These are phyloP conservation scores for Glycine soja DNA, from an alignment of 306 rosid genomes.

Conservation along the genomic window DNA sequence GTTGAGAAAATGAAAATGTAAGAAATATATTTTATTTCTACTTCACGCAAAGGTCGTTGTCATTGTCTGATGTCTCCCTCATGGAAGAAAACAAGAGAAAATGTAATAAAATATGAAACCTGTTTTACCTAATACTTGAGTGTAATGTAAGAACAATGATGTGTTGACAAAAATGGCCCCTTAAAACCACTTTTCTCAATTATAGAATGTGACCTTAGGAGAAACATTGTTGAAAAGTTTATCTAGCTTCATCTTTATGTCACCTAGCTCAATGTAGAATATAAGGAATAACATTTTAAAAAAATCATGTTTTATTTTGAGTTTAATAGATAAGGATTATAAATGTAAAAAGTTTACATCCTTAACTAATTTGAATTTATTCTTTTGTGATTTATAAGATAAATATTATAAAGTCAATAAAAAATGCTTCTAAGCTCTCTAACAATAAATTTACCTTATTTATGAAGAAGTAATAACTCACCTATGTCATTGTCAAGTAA, in stretches of 20 bases:
- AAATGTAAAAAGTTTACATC: neutral
- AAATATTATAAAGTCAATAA: no score
- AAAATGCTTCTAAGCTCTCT: no score
- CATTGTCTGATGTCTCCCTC: slow-evolving; percentile 40
- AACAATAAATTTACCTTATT: no score
- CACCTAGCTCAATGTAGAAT: slow-evolving; percentile 26
- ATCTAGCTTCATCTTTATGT: slow-evolving; percentile 40
- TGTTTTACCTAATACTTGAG: slow-evolving; percentile 51
- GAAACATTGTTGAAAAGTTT: slow-evolving; percentile 35
- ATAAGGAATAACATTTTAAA: neutral
- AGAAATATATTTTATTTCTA: slow-evolving; percentile 46
- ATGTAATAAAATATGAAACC: slow-evolving; percentile 39
- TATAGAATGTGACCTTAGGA: slow-evolving; percentile 22
- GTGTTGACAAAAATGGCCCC: slow-evolving; percentile 52
- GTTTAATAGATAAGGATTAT: neutral
- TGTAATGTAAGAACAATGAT: slow-evolving; percentile 44
- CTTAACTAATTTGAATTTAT: no score
- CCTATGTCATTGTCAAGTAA: no score
- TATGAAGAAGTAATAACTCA: no score
- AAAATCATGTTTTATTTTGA: neutral
- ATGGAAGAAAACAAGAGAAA: slow-evolving; percentile 44
- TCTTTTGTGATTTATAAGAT: no score
- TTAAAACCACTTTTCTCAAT: neutral
- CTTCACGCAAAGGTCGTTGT: slow-evolving; percentile 56
- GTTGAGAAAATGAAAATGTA: slow-evolving; percentile 13